A percentile compares a stretch with the other conserved stretches of the same genome.
Evolutionary conservation across 768 basidiomycete species (phyloP).

Genomic region (Macrocybe gigantea): DNA sequence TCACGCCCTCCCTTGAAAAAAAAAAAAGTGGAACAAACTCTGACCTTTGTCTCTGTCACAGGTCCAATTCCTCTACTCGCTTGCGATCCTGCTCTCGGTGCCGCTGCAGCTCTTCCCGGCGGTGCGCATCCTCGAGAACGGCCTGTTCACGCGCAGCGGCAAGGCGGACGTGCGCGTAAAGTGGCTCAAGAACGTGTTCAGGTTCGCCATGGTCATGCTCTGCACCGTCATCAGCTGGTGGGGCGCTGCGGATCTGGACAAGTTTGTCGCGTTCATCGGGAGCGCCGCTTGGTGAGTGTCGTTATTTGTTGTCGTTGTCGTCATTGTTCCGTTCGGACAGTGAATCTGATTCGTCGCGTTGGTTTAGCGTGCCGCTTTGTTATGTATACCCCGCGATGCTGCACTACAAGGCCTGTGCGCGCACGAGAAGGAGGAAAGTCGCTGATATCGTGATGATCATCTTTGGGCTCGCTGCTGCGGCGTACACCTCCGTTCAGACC

Average conservation of each 20-base stretch:
- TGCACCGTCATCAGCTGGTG: slow-evolving; percentile 80
- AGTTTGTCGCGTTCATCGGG: slow-evolving; percentile 91
- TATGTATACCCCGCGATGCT: slow-evolving; percentile 93
- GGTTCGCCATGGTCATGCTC: slow-evolving; percentile 66
- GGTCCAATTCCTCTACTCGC: slow-evolving; percentile 85
- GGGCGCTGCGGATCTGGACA: slow-evolving; percentile 88
- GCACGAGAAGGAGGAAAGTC: slow-evolving; percentile 57
- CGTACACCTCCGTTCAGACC: slow-evolving; percentile 81
- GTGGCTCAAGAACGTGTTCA: slow-evolving; percentile 94
- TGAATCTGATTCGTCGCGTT: slow-evolving; percentile 1
- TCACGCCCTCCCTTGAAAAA: slow-evolving; percentile 13
- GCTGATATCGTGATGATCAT: slow-evolving; percentile 68
- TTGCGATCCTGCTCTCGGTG: slow-evolving; percentile 88
- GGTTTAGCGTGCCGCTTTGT: slow-evolving; percentile 80
- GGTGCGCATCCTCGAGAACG: slow-evolving; percentile 95
- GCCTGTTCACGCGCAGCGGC: slow-evolving; percentile 82
- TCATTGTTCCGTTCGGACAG: background rate
- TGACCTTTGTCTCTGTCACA: slow-evolving; percentile 14
- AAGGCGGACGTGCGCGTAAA: slow-evolving; percentile 79
- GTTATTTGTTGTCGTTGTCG: slow-evolving; percentile 2
- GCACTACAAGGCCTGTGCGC: slow-evolving; percentile 83
- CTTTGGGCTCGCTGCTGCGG: slow-evolving; percentile 68
- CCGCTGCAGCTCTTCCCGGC: slow-evolving; percentile 98
- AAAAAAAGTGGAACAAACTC: too few species aligned
- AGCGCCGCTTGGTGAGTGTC: slow-evolving; percentile 83